A percentile compares a stretch with the other conserved stretches of the same genome.
Evolutionary conservation across 2,329 filamentous ascomycete species (phyloP).

Genomic region (Dactylonectria estremocensis): DNA sequence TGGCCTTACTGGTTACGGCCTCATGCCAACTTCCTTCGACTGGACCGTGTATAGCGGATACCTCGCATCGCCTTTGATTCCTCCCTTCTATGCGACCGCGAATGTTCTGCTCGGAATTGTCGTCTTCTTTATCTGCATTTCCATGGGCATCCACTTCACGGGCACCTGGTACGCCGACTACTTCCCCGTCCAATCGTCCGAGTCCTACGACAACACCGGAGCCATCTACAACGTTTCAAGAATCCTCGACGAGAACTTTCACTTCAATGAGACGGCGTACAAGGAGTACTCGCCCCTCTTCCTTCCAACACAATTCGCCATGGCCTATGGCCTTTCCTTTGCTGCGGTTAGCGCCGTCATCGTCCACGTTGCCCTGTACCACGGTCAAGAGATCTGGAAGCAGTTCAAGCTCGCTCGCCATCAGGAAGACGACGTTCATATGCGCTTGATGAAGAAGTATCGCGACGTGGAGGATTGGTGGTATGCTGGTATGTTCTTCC

Average conservation of each 20-base stretch:
- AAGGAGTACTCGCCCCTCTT: slow-evolving; percentile 76
- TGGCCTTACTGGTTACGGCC: slow-evolving; percentile 69
- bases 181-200: slow-evolving; percentile 72
- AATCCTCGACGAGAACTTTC: slow-evolving; percentile 70
- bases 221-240: slow-evolving; percentile 70
- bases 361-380: slow-evolving; percentile 69
- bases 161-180: slow-evolving; percentile 72
- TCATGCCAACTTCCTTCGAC: slow-evolving; percentile 74
- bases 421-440: slow-evolving; percentile 72
- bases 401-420: slow-evolving; percentile 69
- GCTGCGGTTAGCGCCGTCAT: slow-evolving; percentile 76
- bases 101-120: slow-evolving; percentile 69
- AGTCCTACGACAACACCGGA: slow-evolving; percentile 77
- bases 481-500: slow-evolving; percentile 65
- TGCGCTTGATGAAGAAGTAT: slow-evolving; percentile 75
- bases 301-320: slow-evolving; percentile 73
- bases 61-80: slow-evolving; percentile 65
- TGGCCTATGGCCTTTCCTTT: slow-evolving; percentile 75
- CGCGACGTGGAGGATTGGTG: slow-evolving; percentile 73
- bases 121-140: slow-evolving; percentile 70
- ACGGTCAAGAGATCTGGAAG: slow-evolving; percentile 68
- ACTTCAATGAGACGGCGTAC: slow-evolving; percentile 75
- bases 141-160: slow-evolving; percentile 72
- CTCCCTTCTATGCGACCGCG: slow-evolving; percentile 68
- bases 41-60: slow-evolving; percentile 66